A percentile compares a stretch with the other conserved stretches of the same genome.
Evolutionary conservation across 2,329 filamentous ascomycete species (phyloP).

Genomic region (Lanzia echinophila): DNA sequence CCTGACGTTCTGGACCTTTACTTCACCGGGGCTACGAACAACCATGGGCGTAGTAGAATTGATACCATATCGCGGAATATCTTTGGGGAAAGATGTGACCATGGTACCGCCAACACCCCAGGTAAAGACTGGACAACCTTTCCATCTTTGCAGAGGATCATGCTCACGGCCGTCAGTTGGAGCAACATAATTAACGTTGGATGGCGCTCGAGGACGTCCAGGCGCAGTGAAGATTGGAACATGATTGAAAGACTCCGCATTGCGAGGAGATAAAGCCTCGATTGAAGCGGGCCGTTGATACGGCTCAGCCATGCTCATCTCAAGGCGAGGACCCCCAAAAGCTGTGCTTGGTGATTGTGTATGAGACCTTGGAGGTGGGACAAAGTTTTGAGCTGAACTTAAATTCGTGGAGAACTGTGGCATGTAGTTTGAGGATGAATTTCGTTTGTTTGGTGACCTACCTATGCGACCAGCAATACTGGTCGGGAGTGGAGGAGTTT

Average conservation of each 20-base stretch:
- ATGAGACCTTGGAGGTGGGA: conserved; percentile 51
- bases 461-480: conserved; percentile 35
- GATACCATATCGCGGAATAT: conserved; percentile 77
- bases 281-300: conserved; percentile 48
- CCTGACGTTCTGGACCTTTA: conserved; percentile 70
- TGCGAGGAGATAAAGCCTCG: conserved; percentile 25
- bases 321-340: conserved; percentile 40
- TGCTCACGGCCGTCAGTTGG: conserved; percentile 60
- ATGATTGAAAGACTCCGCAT: conserved; percentile 8
- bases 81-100: conserved; percentile 80
- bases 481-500: conserved; percentile 45
- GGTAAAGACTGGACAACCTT: conserved; percentile 75
- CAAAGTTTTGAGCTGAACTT: conserved; percentile 34
- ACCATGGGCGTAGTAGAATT: conserved; percentile 64
- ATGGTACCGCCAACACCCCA: conserved; percentile 85
- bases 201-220: conserved; percentile 44
- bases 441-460: conserved; percentile 51
- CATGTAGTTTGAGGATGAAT: conserved; percentile 45
- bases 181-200: conserved; percentile 50
- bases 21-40: conserved; percentile 73
- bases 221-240: conserved; percentile 11
- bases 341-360: conserved; percentile 56
- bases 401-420: conserved; percentile 30
- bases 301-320: conserved; percentile 32
- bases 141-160: conserved; percentile 85